Conservation (phyloP, 2,329 filamentous ascomycete genomes). For the Didymella exigua region DNA sequence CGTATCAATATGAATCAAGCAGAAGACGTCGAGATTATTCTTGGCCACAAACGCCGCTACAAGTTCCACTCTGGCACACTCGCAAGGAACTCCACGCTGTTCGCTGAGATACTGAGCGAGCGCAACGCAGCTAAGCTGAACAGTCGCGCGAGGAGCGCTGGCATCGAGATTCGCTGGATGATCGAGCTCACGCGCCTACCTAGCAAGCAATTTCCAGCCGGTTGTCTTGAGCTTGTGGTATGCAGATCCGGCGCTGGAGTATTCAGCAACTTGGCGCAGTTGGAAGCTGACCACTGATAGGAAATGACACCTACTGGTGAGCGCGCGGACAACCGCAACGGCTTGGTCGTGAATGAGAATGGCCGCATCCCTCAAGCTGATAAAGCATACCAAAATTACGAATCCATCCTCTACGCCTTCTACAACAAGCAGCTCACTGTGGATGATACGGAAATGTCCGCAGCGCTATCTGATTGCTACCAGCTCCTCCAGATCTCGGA, state of each 20-base stretch:
- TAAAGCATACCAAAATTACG: conserved; percentile 46
- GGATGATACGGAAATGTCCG: conserved; percentile 47
- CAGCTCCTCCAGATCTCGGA: conserved; percentile 54
- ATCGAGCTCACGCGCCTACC: conserved; percentile 40
- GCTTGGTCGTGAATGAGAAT: conserved; percentile 44
- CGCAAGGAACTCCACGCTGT: conserved; percentile 39
- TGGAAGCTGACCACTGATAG: conserved; percentile 25
- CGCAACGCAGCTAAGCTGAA: conserved; percentile 35
- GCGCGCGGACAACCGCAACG: conserved; percentile 22
- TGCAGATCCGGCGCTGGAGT: neutral
- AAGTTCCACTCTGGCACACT: conserved; percentile 45
- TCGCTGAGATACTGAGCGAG: conserved; percentile 40
- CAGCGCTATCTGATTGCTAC: conserved; percentile 50
- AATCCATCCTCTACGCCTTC: conserved; percentile 54
- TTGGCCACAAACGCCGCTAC: conserved; percentile 38
- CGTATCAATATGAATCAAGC: conserved; percentile 34
- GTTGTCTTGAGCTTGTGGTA: conserved; percentile 38
- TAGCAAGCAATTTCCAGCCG: conserved; percentile 24
- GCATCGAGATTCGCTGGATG: conserved; percentile 40
- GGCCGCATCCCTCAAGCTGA: conserved; percentile 37
- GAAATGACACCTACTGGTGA: conserved; percentile 44
- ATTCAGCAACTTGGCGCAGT: neutral
- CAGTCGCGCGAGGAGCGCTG: conserved; percentile 29
- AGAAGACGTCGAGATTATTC: conserved; percentile 44
- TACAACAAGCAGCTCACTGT: conserved; percentile 53